phyloP scores from a whole-genome alignment of 805 yeast species.

The Jamesozyma hellenica region DNA sequence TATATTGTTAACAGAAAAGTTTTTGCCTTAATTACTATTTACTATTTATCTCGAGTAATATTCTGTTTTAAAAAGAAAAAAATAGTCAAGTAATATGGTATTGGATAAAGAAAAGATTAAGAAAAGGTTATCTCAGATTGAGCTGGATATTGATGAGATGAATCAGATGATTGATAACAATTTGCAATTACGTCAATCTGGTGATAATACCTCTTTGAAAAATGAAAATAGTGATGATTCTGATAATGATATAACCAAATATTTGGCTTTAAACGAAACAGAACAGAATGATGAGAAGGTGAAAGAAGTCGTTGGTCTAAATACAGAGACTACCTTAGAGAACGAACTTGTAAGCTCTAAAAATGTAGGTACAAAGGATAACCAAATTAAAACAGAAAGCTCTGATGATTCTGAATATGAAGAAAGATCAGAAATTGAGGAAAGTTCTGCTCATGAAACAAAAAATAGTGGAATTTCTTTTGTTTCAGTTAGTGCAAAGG shows the following conservation, averaged over 20 bases:
- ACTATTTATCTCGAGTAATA: too few species aligned
- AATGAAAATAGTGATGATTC: background rate
- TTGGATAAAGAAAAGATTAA: constrained; percentile 23
- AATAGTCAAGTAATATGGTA: constrained; percentile 5
- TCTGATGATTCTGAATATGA: background rate
- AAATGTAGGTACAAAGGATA: too few species aligned
- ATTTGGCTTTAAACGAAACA: background rate
- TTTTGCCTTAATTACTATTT: too few species aligned
- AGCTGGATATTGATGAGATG: constrained; percentile 28
- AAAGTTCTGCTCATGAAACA: too few species aligned
- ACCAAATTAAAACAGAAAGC: too few species aligned
- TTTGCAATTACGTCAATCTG: constrained; percentile 12
- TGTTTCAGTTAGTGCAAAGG: too few species aligned
- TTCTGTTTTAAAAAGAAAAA: too few species aligned
- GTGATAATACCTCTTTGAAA: background rate
- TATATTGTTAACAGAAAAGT: too few species aligned
- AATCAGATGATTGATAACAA: constrained; percentile 29
- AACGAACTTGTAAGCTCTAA: background rate
- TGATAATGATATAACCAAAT: background rate
- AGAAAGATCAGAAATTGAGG: background rate
- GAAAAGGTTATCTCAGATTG: constrained; percentile 29
- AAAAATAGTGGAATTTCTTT: too few species aligned
- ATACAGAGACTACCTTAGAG: background rate
- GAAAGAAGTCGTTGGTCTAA: too few species aligned
- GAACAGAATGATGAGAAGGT: background rate